These are phyloP conservation scores for Penicillium occitanis DNA, from an alignment of 2,329 filamentous ascomycete genomes.

Conservation along the genomic window DNA sequence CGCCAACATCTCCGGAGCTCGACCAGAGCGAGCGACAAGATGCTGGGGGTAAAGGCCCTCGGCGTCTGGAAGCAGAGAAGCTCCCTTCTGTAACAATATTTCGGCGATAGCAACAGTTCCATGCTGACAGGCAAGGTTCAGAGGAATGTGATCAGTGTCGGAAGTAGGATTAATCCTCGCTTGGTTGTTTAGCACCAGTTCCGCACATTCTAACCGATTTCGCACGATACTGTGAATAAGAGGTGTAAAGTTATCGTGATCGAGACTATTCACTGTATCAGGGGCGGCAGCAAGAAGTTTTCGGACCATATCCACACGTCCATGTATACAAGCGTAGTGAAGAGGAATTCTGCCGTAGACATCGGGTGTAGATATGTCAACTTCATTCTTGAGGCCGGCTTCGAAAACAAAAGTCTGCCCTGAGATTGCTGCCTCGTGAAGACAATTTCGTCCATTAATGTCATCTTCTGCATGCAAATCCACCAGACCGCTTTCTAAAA, in stretches of 20 bases:
- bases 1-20: constrained; percentile 74
- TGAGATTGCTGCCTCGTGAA: constrained; percentile 96
- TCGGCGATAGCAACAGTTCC: constrained; percentile 82
- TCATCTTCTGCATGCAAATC: constrained; percentile 94
- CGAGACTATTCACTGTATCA: constrained; percentile 79
- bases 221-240: constrained; percentile 94
- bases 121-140: constrained; percentile 94
- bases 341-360: constrained; percentile 92
- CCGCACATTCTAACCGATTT: constrained; percentile 75
- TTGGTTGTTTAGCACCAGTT: constrained; percentile 70
- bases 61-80: constrained; percentile 85
- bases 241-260: constrained; percentile 96
- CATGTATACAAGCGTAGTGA: constrained; percentile 96
- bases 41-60: constrained; percentile 98
- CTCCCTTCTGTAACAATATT: constrained; percentile 75
- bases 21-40: constrained; percentile 84
- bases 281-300: constrained; percentile 68
- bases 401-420: constrained; percentile 76
- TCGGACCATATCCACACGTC: constrained; percentile 78
- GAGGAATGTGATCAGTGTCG: constrained; percentile 85
- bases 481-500: constrained; percentile 78
- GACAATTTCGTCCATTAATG: constrained; percentile 94
- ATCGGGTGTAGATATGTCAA: constrained; percentile 78
- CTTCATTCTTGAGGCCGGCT: constrained; percentile 70
- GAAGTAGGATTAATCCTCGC: constrained; percentile 84